These are phyloP conservation scores for Cruciata laevipes DNA, from an alignment of 257 asterid species.

Conservation along the genomic window DNA sequence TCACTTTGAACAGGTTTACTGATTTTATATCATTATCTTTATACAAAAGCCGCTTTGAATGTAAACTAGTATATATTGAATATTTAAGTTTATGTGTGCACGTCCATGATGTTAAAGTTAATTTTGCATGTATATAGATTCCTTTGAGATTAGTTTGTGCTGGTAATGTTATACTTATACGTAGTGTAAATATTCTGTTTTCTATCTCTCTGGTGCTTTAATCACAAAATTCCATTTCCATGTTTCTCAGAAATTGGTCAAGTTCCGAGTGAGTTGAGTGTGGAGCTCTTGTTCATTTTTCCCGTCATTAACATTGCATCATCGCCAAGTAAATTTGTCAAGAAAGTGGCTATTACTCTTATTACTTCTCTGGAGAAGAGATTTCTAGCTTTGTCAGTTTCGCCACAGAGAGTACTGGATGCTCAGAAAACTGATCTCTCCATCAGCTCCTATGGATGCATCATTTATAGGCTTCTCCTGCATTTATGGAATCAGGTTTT, in stretches of 20 bases:
- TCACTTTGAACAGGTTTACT: too few species aligned
- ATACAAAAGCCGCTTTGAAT: not conserved
- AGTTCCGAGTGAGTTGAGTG: conserved; percentile 42
- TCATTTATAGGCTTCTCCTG: conserved; percentile 53
- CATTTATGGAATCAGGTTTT: conserved; percentile 81
- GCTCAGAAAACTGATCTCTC: conserved; percentile 26
- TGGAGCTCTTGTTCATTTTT: conserved; percentile 76
- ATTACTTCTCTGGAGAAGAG: conserved; percentile 59
- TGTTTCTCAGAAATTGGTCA: conserved; percentile 12
- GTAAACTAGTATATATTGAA: too few species aligned
- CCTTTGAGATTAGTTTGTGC: not conserved
- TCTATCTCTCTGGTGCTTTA: not conserved
- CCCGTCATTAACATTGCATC: conserved; percentile 82
- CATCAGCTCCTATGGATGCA: conserved; percentile 46
- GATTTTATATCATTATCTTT: not conserved
- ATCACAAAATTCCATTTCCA: not conserved
- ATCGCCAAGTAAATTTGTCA: conserved; percentile 66
- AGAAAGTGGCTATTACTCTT: conserved; percentile 54
- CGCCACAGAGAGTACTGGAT: conserved; percentile 29
- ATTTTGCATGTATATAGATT: not conserved
- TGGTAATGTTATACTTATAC: not conserved
- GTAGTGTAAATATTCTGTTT: too few species aligned
- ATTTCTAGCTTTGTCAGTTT: conserved; percentile 35
- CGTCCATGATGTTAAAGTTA: not conserved
- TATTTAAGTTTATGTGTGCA: not conserved